Base-by-base conservation (phyloP, 2,329 filamentous ascomycete species). In the Xylaria sp. region DNA sequence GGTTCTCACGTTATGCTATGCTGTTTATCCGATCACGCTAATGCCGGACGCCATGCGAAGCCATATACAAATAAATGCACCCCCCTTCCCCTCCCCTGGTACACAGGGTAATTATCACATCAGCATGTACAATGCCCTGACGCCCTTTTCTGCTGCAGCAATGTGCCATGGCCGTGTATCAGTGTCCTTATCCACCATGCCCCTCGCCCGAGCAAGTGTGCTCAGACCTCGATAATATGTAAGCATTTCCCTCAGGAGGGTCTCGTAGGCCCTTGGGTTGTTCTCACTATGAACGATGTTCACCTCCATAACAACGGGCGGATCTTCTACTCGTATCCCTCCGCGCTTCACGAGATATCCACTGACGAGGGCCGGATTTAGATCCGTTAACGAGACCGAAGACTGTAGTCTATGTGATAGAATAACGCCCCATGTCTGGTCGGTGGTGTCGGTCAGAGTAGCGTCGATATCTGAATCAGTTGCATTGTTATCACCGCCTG, bases 121-220 rank as follows among this genome's bases (percentile, higher is more conserved):
- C 73, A 90, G 78, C 73, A 87, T 81, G 77, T 89, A 88, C 75
- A 95, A 78, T 22, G 86, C 89, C 75, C 87, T 83, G 3, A 89
- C 88, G 1, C 87, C 90, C 79, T 90, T 90, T 78, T 91, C 86
- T 2, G 89, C 91, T 20, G 87, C 90, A 13, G 88, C 90, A 66
- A 95, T 81, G 82, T 95, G 92, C 90, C 92, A 93, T 20, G 92
- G 92, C 73, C 91, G 81, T n/a, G 89, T 84, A 74, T 89, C 88
- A 55, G 80, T 83, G 61, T 88, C 82, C 67, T 83, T 78, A 73
- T 88, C 85, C 74, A 89, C 81, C 73, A 90, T 81, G 0, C 88
- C 91, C 67, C 90, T 86, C 25, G 89, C 86, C 69, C 88, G 85
- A 1, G 91, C 91, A 72, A 96, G 76, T 20, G 91, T 87, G 0